These are phyloP conservation scores for Saccharomycopsis fermentans DNA, from an alignment of 805 yeast species.

Conservation along the genomic window DNA sequence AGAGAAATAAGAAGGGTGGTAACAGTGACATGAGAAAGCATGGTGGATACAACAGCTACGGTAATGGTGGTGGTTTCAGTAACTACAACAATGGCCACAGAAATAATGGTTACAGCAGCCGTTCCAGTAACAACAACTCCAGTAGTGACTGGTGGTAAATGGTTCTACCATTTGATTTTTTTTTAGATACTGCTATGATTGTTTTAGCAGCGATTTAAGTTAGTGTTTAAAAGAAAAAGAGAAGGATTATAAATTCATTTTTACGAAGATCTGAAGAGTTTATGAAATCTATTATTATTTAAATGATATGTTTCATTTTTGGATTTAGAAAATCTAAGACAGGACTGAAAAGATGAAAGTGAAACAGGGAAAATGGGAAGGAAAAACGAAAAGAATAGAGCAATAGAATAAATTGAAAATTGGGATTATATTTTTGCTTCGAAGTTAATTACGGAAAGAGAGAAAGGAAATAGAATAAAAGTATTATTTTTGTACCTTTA, in stretches of 20 bases:
- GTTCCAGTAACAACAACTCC: constrained; percentile 22
- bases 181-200: background rate
- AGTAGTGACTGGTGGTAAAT: constrained; percentile 11
- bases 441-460: background rate
- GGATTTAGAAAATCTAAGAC: background rate
- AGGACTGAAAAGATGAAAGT: background rate
- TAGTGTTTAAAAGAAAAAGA: background rate
- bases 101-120: constrained; percentile 29
- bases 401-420: background rate
- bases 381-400: background rate
- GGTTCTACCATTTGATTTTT: background rate
- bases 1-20: constrained; percentile 36
- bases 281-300: background rate
- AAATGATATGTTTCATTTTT: background rate
- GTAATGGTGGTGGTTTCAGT: constrained; percentile 41
- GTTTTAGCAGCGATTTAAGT: background rate
- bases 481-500: background rate
- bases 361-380: background rate
- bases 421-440: background rate
- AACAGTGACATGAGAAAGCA: constrained; percentile 43
- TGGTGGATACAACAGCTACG: constrained; percentile 19
- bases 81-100: constrained; percentile 32
- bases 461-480: background rate
- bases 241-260: background rate
- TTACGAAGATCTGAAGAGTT: background rate